A percentile compares a stretch with the other conserved stretches of the same genome.
Evolutionary conservation across 495 filamentous ascomycete species (phyloP).

Genomic region (Penicillium manginii): DNA sequence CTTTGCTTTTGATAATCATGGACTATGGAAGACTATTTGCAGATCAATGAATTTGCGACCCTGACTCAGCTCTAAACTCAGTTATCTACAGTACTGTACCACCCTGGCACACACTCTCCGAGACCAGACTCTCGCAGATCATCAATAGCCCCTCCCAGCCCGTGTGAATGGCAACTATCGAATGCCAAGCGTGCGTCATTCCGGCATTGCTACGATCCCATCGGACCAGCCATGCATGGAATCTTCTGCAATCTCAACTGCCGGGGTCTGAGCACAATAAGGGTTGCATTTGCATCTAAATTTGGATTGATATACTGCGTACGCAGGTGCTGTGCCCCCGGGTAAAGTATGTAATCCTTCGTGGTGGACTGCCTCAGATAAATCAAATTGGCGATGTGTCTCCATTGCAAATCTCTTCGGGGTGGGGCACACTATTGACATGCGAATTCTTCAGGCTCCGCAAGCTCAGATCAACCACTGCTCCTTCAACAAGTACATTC

Average conservation of each 20-base stretch:
- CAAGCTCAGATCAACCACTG: not conserved
- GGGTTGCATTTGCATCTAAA: constrained; percentile 1
- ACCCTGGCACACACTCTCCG: not conserved
- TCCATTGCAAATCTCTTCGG: not conserved
- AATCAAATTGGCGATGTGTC: not conserved
- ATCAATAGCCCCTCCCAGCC: constrained; percentile 7
- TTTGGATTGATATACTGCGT: not conserved
- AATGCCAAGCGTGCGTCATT: constrained; percentile 3
- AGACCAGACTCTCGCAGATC: constrained; percentile 10
- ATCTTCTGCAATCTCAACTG: not conserved
- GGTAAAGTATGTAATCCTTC: not conserved
- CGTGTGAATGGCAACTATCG: constrained; percentile 2
- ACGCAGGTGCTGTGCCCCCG: not conserved
- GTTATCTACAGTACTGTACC: too few relatives aligned
- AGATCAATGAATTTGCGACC: too few relatives aligned
- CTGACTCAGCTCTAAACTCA: too few relatives aligned
- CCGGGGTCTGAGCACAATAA: not conserved
- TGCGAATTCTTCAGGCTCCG: constrained; percentile 1
- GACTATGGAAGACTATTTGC: too few relatives aligned
- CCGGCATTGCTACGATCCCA: not conserved
- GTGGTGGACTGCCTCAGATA: not conserved
- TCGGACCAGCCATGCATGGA: not conserved
- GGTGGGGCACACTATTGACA: constrained; percentile 2
- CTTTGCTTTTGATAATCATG: too few relatives aligned
- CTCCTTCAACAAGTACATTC: not conserved